Base-by-base conservation (phyloP, 805 yeast species). In the Saturnispora silvae region DNA sequence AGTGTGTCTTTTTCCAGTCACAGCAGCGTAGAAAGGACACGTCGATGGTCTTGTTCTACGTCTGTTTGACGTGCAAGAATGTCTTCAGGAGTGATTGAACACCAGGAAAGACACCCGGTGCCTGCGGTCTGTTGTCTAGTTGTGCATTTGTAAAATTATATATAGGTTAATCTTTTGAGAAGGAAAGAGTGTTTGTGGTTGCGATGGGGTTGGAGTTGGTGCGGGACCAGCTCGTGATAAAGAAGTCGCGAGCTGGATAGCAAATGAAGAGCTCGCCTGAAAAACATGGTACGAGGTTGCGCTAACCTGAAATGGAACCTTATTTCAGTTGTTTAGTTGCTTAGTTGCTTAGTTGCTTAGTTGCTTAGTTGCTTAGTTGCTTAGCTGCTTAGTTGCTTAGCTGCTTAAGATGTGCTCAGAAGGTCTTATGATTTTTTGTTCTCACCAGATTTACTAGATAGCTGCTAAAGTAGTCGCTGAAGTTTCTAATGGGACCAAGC, bases 1-100 rank as follows among this genome's bases (percentile, higher is more conserved):
- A 87, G 49, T 84, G 95, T 60, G 98, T 92, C 28, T 92, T 92
- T 57, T 92, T 92, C 70, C 98, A 92, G 61, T 77, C 92, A 19
- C 99, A 92, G 58, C 96, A 92, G 61, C 75, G 87, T 52, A 72
- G 96, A 40, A 86, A 84, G 35, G 98, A 92, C 56, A 92, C 99
- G 1, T 78, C 89, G 41, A 92, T 92, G 99, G 77, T 81, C 35
- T 68, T 86, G 60, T 87, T 87, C 56, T 92, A 84, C 58, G 98
- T 92, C 37, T 89, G 98, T 59, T 61, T 82, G 49, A 70, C 77
- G 38, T 89, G 98, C 59, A 81, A 83, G 46, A 76, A 81, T 53
- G 85, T 81, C 53, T 81, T 73, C 48, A 59, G 70, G 48, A 37
- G 40, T 20, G 40, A 37, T 26, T 29, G 14, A 16, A 6, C 6